Base-by-base conservation (phyloP, 495 filamentous ascomycete species). In the Recurvomyces mirabilis region DNA sequence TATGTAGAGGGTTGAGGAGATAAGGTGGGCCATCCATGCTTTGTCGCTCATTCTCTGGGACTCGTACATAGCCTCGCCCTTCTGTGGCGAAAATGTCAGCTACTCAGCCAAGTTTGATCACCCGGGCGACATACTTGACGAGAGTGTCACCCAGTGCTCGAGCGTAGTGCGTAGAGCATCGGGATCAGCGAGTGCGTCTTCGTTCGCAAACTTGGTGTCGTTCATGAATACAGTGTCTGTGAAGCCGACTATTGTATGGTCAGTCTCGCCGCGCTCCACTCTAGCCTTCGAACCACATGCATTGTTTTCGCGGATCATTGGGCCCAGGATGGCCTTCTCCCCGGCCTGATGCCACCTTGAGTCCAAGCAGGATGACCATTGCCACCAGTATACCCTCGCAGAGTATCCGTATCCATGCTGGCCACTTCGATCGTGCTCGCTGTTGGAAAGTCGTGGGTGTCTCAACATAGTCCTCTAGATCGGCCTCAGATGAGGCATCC, bases 31-130 rank as follows among this genome's bases (percentile, higher is more conserved):
- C 33, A 22, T 49, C 46, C 26, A 49, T 9, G 5, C 5, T 30
- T 7, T 7, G 20, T 22, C 46, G 22, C 30, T 49, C 38, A 11
- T 34, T 30, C 22, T 28, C 10, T 24, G 46, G 38, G n/a, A 49
- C 38, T 10, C 32, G 17, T n/a, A 49, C 46, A 28, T 43, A 49
- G n/a, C 46, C 46, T 32, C 46, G 12, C n/a, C 46, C 46, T 32
- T 49, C 46, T 49, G 46, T n/a, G n/a, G n/a, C n/a, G n/a, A n/a
- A n/a, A n/a, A n/a, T n/a, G n/a, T n/a, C 34, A 6, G 19, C 6
- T 4, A 24, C 20, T 46, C 32, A 45, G 41, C 28, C 5, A 25
- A 3, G n/a, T 38, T 13, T 3, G 22, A 19, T 6, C 18, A 9
- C 23, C 30, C n/a, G 4, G 30, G 5, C 25, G 15, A 41, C 46